Evolutionary conservation across 2,329 filamentous ascomycete species (phyloP).

Genomic region (Colletotrichum sp.): DNA sequence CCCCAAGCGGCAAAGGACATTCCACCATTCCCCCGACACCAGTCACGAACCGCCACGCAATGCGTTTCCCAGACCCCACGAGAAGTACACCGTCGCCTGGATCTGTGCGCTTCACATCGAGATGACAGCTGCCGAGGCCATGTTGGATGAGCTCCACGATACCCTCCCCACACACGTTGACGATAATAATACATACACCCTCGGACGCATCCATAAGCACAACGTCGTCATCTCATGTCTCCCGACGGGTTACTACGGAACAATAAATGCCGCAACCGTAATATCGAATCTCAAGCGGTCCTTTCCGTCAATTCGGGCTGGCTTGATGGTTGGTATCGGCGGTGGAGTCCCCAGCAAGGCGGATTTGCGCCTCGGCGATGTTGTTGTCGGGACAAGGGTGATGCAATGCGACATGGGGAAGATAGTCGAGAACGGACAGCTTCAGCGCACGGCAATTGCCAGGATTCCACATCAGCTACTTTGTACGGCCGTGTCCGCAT

Average conservation of each 20-base stretch:
- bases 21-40: background rate
- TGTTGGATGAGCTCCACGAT: constrained; percentile 23
- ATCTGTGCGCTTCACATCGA: constrained; percentile 23
- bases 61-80: background rate
- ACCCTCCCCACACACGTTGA: background rate
- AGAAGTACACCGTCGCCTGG: constrained; percentile 23
- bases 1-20: background rate
- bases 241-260: background rate
- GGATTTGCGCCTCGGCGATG: constrained; percentile 23
- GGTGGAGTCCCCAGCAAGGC: constrained; percentile 25
- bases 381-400: constrained; percentile 23
- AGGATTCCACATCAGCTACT: background rate
- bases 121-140: constrained; percentile 18
- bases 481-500: background rate
- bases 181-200: background rate
- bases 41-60: background rate
- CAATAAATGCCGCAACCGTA: background rate
- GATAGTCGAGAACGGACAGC: background rate
- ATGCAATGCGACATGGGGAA: constrained; percentile 26
- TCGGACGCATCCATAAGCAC: background rate
- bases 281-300: constrained; percentile 16
- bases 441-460: constrained; percentile 9
- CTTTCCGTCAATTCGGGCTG: constrained; percentile 4
- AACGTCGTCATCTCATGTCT: constrained; percentile 5
- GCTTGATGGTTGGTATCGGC: constrained; percentile 31